Evolutionary conservation across 345 rosid species (phyloP).

Genomic region (Gossypium turneri): DNA sequence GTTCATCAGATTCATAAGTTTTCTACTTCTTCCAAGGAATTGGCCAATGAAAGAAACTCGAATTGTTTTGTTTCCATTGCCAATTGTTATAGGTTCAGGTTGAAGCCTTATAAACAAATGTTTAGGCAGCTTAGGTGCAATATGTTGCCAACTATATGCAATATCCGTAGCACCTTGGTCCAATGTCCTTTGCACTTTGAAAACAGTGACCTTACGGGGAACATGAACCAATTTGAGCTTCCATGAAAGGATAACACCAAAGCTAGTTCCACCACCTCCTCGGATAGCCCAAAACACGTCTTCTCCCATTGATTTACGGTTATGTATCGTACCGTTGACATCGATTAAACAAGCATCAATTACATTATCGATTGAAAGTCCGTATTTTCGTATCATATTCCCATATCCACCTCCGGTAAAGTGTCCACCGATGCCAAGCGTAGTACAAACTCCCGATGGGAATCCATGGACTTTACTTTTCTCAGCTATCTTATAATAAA

Average conservation of each 20-base stretch:
- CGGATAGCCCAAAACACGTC: conserved; percentile 70
- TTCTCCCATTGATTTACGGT: conserved; percentile 65
- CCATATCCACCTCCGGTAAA: conserved; percentile 1
- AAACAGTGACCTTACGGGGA: conserved; percentile 52
- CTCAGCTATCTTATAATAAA: conserved; percentile 45
- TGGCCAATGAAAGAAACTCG: conserved; percentile 41
- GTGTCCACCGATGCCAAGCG: conserved; percentile 2
- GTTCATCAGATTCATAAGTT: conserved; percentile 26
- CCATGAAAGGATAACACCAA: conserved; percentile 51
- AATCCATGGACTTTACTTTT: conserved; percentile 47
- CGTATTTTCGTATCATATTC: neutral
- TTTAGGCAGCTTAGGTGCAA: neutral
- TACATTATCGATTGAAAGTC: neutral
- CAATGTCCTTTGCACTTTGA: conserved; percentile 32
- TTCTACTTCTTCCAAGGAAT: conserved; percentile 40
- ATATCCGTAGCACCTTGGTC: conserved; percentile 47
- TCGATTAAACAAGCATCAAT: conserved; percentile 16
- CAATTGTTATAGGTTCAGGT: conserved; percentile 22
- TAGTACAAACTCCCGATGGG: conserved; percentile 43
- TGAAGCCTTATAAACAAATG: conserved; percentile 16
- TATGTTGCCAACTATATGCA: conserved; percentile 20
- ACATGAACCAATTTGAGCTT: conserved; percentile 55
- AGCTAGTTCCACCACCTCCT: conserved; percentile 77
- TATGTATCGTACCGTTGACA: conserved; percentile 47
- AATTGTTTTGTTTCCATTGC: conserved; percentile 26